phyloP scores from a whole-genome alignment of 1,284 basidiomycete species.

The Fomitopsis betulina region DNA sequence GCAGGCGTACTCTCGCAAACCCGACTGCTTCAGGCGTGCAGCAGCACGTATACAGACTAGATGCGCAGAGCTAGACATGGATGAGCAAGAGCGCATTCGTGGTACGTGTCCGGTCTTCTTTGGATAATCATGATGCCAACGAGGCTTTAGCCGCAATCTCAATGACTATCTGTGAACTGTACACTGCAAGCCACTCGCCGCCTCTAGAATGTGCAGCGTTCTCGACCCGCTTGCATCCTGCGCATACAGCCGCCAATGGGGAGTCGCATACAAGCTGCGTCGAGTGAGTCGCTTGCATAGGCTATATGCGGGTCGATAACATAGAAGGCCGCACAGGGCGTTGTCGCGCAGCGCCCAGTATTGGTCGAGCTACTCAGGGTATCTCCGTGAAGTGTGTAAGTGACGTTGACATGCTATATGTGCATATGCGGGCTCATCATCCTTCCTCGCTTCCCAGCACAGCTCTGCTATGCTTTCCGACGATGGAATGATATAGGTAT shows the following conservation, averaged over 20 bases:
- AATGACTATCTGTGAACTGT: slow-evolving; percentile 73
- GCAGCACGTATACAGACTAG: slow-evolving; percentile 40
- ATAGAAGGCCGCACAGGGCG: slow-evolving; percentile 40
- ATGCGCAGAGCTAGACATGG: slow-evolving; percentile 55
- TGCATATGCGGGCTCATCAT: background rate
- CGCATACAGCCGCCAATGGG: slow-evolving; percentile 1
- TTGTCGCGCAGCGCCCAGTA: slow-evolving; percentile 72
- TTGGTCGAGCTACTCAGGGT: slow-evolving; percentile 81
- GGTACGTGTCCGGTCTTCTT: slow-evolving; percentile 23
- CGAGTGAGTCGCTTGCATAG: slow-evolving; percentile 17
- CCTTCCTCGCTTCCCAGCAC: slow-evolving; percentile 36
- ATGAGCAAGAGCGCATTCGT: slow-evolving; percentile 54
- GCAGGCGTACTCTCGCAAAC: slow-evolving; percentile 28
- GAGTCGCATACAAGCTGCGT: slow-evolving; percentile 21
- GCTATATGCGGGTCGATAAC: background rate
- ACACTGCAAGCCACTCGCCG: slow-evolving; percentile 59
- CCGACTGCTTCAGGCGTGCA: slow-evolving; percentile 62
- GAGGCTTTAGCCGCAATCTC: slow-evolving; percentile 55
- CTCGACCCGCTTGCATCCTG: slow-evolving; percentile 2
- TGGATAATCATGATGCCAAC: slow-evolving; percentile 4
- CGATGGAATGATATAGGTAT: slow-evolving; percentile 69
- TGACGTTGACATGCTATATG: slow-evolving; percentile 10
- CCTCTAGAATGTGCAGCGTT: slow-evolving; percentile 63
- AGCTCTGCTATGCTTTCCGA: slow-evolving; percentile 69
- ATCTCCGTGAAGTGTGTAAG: slow-evolving; percentile 71